Conservation (phyloP, 495 filamentous ascomycete species). For the Stereocaulon alpinum region DNA sequence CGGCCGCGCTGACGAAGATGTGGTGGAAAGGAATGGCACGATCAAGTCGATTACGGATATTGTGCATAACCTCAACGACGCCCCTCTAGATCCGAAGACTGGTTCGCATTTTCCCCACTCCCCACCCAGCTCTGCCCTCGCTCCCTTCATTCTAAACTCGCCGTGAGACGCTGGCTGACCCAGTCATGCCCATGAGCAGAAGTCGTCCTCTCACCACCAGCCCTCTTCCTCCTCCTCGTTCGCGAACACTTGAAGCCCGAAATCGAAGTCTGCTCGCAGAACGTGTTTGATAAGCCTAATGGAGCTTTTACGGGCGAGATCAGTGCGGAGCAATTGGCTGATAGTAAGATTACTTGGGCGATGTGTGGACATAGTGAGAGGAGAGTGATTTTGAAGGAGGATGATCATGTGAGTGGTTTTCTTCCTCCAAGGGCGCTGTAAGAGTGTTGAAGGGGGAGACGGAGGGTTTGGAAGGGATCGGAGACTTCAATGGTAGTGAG, state of each 20-base stretch:
- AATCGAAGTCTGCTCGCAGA: conserved; percentile 82
- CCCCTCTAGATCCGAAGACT: conserved; percentile 56
- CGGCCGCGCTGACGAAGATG: not conserved
- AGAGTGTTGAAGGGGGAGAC: not conserved
- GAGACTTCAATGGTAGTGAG: not conserved
- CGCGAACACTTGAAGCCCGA: conserved; percentile 57
- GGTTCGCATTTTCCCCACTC: conserved; percentile 37
- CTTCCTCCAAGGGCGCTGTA: not conserved
- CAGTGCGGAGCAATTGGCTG: conserved; percentile 78
- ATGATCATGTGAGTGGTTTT: conserved; percentile 45
- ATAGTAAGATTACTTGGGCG: conserved; percentile 76
- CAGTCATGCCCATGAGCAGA: conserved; percentile 37
- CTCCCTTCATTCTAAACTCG: not conserved
- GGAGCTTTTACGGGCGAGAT: conserved; percentile 98
- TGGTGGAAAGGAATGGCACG: conserved; percentile 72
- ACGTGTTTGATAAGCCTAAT: conserved; percentile 92
- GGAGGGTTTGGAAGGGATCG: not conserved
- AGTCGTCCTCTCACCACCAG: conserved; percentile 85
- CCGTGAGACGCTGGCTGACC: no score
- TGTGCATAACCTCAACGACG: conserved; percentile 73
- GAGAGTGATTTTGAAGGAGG: conserved; percentile 74
- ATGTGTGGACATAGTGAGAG: conserved; percentile 92
- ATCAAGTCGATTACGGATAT: conserved; percentile 76
- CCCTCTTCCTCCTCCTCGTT: conserved; percentile 81
- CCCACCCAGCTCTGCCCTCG: not conserved